Base-by-base conservation (phyloP, 352 stramenopile species). In the Globisporangium lucens region DNA sequence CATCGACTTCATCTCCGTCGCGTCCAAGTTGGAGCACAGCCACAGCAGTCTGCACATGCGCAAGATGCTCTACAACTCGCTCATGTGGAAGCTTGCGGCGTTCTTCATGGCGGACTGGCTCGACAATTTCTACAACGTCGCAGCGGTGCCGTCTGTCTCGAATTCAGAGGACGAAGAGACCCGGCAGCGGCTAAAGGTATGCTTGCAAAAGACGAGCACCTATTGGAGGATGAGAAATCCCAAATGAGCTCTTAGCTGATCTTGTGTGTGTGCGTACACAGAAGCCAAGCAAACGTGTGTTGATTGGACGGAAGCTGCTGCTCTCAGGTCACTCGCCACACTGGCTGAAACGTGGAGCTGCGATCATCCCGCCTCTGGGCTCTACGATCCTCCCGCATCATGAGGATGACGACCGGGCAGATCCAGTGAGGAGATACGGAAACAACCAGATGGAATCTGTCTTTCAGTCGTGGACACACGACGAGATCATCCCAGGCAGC, bases 61-160 rank as follows among this genome's bases (percentile, higher is more conserved):
- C 6, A 57, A 58, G 33, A 41, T 75, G 59, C 58, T 80, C 12
- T 74, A 70, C 49, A 73, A 70, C n/a, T 77, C 75, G 5, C 67
- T 89, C 1, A 33, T 87, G 20, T 87, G 75, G 76, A 90, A 90
- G 22, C 56, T 90, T 20, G 76, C 75, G 24, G 69, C 79, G 3
- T 75, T 85, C 33, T 78, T 82, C 55, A 69, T 84, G 56, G 47
- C 76, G 22, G 74, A 86, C 47, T 85, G 78, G 73, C 46, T 83
- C 24, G 56, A 72, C 24, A 15, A 29, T 20, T 12, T 27, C 2
- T 57, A 68, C 17, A 46, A 35, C 4, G 10, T 61, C 4, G 47
- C 41, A 24, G 56, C 55, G 12, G 5, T 66, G 33, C 46, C 30
- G 12, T 24, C 41, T 2, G 10, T 53, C 4, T 57, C 17, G 4